These are phyloP conservation scores for Geotrichum fermentans DNA, from an alignment of 1,139 yeast genomes.

Conservation along the genomic window DNA sequence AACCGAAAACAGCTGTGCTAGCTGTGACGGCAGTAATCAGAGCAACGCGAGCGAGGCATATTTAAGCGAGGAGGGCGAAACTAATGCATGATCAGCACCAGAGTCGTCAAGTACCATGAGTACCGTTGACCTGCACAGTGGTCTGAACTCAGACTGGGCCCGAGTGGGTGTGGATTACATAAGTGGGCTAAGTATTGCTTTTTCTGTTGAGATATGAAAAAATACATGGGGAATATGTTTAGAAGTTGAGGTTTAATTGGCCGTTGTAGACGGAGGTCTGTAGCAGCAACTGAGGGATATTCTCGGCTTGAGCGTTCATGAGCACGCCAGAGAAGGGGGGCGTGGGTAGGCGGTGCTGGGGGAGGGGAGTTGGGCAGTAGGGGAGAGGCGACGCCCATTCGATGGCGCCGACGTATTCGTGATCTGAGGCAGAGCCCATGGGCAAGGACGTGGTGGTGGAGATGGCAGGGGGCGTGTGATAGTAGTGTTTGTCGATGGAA, in stretches of 20 bases:
- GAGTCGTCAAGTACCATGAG: no score
- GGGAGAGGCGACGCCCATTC: background rate
- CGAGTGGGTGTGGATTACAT: no score
- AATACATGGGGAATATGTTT: no score
- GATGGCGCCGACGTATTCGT: background rate
- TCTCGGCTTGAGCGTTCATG: background rate
- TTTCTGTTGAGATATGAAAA: background rate
- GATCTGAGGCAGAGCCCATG: background rate
- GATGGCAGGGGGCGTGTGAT: background rate
- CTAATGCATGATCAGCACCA: no score
- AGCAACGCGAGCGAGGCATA: no score
- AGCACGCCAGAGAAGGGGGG: background rate
- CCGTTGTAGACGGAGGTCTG: slow-evolving; percentile 1
- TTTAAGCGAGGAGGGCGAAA: no score
- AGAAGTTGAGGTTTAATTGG: slow-evolving; percentile 2
- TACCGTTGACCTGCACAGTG: no score
- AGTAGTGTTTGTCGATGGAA: background rate
- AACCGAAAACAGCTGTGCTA: no score
- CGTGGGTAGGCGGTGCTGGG: background rate
- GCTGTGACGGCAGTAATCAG: no score
- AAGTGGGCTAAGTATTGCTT: slow-evolving; percentile 2
- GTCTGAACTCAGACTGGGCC: no score
- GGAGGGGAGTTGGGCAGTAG: background rate
- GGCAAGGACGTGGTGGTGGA: background rate
- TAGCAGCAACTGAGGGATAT: background rate